A percentile compares a stretch with the other conserved stretches of the same genome.
These are phyloP conservation scores for Daldinia eschscholtzii DNA, from an alignment of 2,329 filamentous ascomycete genomes.

Conservation along the genomic window DNA sequence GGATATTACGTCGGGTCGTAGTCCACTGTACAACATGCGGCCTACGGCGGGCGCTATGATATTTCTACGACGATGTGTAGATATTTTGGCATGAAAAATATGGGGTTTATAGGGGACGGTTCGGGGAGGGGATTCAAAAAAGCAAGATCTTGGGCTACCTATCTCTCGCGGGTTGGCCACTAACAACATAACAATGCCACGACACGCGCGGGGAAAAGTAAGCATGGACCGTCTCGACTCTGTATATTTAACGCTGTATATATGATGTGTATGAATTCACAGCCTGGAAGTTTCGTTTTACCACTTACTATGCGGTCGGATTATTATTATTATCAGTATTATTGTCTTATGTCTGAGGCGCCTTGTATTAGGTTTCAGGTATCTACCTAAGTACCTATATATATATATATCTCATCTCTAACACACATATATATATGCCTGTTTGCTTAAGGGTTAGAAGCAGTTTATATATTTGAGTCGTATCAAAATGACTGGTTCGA, in stretches of 20 bases:
- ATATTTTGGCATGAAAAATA: conserved; percentile 9
- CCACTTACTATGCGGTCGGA: neutral
- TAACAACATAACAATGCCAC: neutral
- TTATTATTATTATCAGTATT: neutral
- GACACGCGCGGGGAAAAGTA: neutral
- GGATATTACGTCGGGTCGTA: neutral
- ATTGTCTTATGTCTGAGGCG: neutral
- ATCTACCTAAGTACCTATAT: neutral
- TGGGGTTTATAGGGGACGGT: neutral
- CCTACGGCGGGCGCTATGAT: conserved; percentile 19
- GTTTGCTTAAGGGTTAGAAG: neutral
- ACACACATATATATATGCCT: neutral
- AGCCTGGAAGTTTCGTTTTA: neutral
- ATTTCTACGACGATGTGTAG: conserved; percentile 2
- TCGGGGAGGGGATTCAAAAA: neutral
- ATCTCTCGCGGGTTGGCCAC: conserved; percentile 4
- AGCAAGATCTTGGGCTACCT: neutral
- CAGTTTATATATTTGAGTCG: neutral
- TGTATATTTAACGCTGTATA: conserved; percentile 20
- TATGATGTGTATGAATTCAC: conserved; percentile 6
- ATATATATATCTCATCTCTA: neutral
- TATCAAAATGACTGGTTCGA: neutral
- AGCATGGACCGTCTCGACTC: conserved; percentile 28
- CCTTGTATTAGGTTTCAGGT: neutral
- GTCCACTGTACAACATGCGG: conserved; percentile 26